Evolutionary conservation across 208 protist species (phyloP).

Genomic region (Leishmania mexicana): DNA sequence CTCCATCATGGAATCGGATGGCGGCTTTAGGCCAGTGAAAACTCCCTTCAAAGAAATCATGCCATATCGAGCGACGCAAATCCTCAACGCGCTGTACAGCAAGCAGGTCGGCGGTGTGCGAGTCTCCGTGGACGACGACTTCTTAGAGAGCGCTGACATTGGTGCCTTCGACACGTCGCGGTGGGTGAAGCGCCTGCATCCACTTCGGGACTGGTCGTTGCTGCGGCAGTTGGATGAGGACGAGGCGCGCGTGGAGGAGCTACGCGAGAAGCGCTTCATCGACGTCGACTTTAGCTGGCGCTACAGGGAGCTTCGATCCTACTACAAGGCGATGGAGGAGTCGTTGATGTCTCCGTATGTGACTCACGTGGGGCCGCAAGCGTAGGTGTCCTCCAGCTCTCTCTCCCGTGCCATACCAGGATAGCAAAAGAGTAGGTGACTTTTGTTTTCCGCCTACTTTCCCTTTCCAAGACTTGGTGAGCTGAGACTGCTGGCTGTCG

Average conservation of each 20-base stretch:
- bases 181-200: conserved; percentile 85
- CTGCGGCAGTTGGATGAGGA: conserved; percentile 86
- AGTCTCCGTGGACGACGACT: conserved; percentile 79
- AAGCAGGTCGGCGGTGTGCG: conserved; percentile 84
- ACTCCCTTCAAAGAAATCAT: conserved; percentile 76
- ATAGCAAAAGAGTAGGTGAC: not conserved
- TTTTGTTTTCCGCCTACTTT: not conserved
- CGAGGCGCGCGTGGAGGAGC: conserved; percentile 69
- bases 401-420: not conserved
- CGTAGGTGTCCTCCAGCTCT: conserved; percentile 1
- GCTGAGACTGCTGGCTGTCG: not conserved
- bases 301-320: conserved; percentile 66
- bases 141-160: conserved; percentile 74
- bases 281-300: conserved; percentile 86
- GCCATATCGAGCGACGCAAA: conserved; percentile 82
- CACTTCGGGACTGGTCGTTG: conserved; percentile 86
- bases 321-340: conserved; percentile 72
- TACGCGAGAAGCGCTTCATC: conserved; percentile 76
- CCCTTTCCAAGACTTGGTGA: not conserved
- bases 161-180: conserved; percentile 84
- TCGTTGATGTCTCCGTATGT: conserved; percentile 31
- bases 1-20: conserved; percentile 89
- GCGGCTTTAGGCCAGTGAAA: conserved; percentile 70
- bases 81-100: conserved; percentile 87
- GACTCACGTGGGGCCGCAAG: conserved; percentile 1